Evolutionary conservation across 768 basidiomycete species (phyloP), one percentile per base, ranked within the genome.

Genomic region (Boletus subcaerulescens): DNA sequence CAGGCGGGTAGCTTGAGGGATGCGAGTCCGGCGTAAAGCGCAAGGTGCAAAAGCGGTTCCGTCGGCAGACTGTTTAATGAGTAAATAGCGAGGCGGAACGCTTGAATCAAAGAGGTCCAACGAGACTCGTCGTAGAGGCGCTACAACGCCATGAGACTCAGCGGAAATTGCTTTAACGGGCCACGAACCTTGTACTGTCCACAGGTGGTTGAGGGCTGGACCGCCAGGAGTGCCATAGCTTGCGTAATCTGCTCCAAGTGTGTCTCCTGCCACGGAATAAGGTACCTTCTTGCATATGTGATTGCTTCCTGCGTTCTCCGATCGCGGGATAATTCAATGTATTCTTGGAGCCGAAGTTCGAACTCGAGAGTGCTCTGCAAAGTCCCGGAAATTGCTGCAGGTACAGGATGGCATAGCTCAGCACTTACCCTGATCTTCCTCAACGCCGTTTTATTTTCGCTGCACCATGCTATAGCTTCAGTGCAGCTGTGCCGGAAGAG

Each of bases 401-500:
- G 48, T 35, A 53, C 60, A 45, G 33, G 50, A 53, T 35, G 26
- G 45, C 51, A 41, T 48, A 51, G 45, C 50, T 48, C 55, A 33
- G 38, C 48, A 61, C 62, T 55, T 35, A 87, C 95, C 82, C 91
- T 95, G 66, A 86, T 84, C 77, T 98, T 98, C 49, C 92, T 85
- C 57, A 99, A 80, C 13, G 91, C 90, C 31, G 85, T 82, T 69
- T 95, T 89, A 73, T 99, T 98, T 78, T 99, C 97, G 58, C 85
- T 93, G 63, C 94, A 98, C 96, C 96, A 99, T 18, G 84, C 79
- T 44, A 99, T 77, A 14, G 96, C 96, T 71, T 97, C 93, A 7
- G 87, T 79, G 60, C 93, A 95, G 58, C 87, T 89, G 57, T 89
- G 85, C 29, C 74, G 74, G 7, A 77, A 69, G 39, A 99, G 79